Evolutionary conservation across 2,329 filamentous ascomycete species (phyloP).

Genomic region (Verticillium dahliae): DNA sequence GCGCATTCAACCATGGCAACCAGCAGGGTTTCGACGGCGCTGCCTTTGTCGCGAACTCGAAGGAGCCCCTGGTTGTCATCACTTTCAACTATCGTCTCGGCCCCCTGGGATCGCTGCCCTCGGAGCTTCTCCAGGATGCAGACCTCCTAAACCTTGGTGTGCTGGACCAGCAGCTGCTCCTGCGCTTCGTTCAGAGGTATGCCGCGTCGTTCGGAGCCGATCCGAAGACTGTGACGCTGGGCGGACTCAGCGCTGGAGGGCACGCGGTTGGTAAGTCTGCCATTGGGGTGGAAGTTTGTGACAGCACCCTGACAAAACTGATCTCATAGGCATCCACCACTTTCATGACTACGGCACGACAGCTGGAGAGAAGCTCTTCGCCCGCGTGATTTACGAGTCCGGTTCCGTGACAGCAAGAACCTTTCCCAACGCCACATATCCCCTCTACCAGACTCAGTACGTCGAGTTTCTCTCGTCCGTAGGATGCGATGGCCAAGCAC

Average conservation of each 20-base stretch:
- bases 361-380: slow-evolving; percentile 22
- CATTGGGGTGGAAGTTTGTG: slow-evolving; percentile 11
- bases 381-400: slow-evolving; percentile 26
- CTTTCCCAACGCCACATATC: slow-evolving; percentile 26
- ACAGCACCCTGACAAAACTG: slow-evolving; percentile 13
- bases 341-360: slow-evolving; percentile 28
- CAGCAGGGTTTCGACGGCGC: slow-evolving; percentile 7
- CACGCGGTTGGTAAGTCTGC: slow-evolving; percentile 27
- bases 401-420: slow-evolving; percentile 28
- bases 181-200: slow-evolving; percentile 47
- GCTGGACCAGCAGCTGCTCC: slow-evolving; percentile 42
- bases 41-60: slow-evolving; percentile 17
- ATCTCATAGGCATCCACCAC: slow-evolving; percentile 22
- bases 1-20: background rate
- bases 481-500: slow-evolving; percentile 22
- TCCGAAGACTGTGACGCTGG: slow-evolving; percentile 41
- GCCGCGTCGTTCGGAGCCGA: slow-evolving; percentile 49
- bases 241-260: slow-evolving; percentile 46
- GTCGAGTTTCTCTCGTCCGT: slow-evolving; percentile 20
- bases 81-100: slow-evolving; percentile 19
- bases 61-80: slow-evolving; percentile 17
- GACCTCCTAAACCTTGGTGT: slow-evolving; percentile 45
- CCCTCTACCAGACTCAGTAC: slow-evolving; percentile 25
- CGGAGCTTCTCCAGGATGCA: slow-evolving; percentile 24
- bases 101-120: slow-evolving; percentile 36